phyloP scores from a whole-genome alignment of 352 stramenopile genomes.

The Globisporangium acanthophoron region DNA sequence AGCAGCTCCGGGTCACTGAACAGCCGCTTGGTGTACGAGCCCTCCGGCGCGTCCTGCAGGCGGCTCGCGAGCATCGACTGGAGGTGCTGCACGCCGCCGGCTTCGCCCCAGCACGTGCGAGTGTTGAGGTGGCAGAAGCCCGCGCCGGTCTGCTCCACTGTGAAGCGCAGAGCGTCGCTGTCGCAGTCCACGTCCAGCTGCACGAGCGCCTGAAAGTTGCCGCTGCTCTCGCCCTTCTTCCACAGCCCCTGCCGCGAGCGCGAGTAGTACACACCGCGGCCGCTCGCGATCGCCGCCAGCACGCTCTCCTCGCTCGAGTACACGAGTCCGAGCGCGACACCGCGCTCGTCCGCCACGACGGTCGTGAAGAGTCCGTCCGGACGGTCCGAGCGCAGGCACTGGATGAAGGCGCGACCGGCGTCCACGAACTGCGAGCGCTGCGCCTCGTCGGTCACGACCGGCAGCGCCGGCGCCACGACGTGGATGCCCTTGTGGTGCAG shows the following conservation, averaged over 20 bases:
- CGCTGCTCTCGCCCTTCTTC: conserved; percentile 95
- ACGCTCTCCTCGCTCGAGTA: conserved; percentile 94
- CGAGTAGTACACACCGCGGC: conserved; percentile 94
- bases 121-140: conserved; percentile 89
- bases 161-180: conserved; percentile 93
- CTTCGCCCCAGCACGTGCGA: conserved; percentile 91
- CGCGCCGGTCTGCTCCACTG: conserved; percentile 81
- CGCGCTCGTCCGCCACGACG: conserved; percentile 89
- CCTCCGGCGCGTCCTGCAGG: conserved; percentile 82
- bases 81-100: conserved; percentile 84
- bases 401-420: conserved; percentile 48
- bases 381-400: conserved; percentile 86
- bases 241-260: conserved; percentile 88
- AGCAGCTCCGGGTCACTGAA: conserved; percentile 92
- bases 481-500: conserved; percentile 62
- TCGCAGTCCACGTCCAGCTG: conserved; percentile 94
- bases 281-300: conserved; percentile 78
- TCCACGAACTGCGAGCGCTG: conserved; percentile 24
- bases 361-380: conserved; percentile 91
- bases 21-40: conserved; percentile 95
- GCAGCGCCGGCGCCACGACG: conserved; percentile 31
- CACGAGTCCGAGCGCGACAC: conserved; percentile 89
- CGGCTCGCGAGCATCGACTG: conserved; percentile 86
- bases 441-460: conserved; percentile 18
- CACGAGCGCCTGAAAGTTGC: conserved; percentile 91